Evolutionary conservation across 2,329 filamentous ascomycete genomes (phyloP).

Genomic region (Ascochyta lentis): DNA sequence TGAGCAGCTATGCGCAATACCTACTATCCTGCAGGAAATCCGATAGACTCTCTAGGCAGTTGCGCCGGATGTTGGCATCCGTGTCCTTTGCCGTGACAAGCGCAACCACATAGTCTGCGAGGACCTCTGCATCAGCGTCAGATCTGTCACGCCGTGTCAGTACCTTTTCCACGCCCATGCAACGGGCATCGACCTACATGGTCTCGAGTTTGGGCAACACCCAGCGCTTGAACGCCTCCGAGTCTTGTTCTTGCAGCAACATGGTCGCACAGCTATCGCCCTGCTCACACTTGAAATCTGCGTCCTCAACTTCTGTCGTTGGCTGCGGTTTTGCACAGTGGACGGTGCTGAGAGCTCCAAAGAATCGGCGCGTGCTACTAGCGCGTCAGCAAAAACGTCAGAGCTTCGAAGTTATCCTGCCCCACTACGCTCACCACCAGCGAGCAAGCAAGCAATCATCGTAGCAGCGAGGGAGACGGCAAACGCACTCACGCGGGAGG

Average conservation of each 20-base stretch:
- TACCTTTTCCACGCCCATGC: neutral
- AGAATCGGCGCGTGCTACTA: slow-evolving; percentile 17
- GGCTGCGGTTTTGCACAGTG: neutral
- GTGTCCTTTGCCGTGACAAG: slow-evolving; percentile 70
- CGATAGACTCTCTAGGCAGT: slow-evolving; percentile 74
- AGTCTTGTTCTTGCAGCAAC: slow-evolving; percentile 62
- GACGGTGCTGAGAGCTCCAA: slow-evolving; percentile 1
- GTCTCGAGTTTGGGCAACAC: slow-evolving; percentile 78
- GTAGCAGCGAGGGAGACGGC: neutral
- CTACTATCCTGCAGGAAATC: slow-evolving; percentile 76
- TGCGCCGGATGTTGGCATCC: slow-evolving; percentile 66
- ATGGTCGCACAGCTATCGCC: slow-evolving; percentile 45
- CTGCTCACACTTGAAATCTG: neutral
- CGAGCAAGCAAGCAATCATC: neutral
- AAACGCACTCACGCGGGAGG: no score
- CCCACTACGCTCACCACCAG: slow-evolving; percentile 27
- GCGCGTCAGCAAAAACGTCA: slow-evolving; percentile 18
- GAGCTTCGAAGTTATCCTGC: slow-evolving; percentile 11
- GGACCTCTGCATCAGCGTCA: slow-evolving; percentile 80
- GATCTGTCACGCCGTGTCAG: slow-evolving; percentile 58
- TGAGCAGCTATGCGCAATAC: slow-evolving; percentile 25
- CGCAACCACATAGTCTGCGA: slow-evolving; percentile 84
- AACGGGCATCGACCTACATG: slow-evolving; percentile 61
- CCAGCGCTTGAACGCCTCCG: slow-evolving; percentile 73
- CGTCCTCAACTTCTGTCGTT: neutral